A percentile compares a stretch with the other conserved stretches of the same genome.
Evolutionary conservation across 2,329 filamentous ascomycete genomes (phyloP).

Genomic region (Intubia oerlemansii): DNA sequence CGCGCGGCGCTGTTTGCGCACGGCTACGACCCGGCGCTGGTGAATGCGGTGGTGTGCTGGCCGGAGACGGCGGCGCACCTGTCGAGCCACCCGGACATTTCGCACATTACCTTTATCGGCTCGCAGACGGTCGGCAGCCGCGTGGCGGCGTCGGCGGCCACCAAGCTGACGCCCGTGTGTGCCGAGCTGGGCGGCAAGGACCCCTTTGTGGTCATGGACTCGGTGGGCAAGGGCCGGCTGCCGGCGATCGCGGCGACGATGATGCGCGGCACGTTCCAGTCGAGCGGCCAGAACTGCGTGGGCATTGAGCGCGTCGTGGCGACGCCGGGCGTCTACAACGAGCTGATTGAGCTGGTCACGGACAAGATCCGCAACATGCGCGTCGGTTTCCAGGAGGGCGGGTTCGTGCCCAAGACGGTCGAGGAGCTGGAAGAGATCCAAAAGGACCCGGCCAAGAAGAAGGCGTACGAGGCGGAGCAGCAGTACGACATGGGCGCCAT

Average conservation of each 20-base stretch:
- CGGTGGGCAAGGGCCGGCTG: conserved; percentile 37
- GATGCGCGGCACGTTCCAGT: conserved; percentile 85
- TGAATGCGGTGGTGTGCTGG: conserved; percentile 78
- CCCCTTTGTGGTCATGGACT: conserved; percentile 73
- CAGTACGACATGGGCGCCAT: conserved; percentile 71
- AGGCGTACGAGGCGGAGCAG: neutral
- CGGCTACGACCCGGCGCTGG: conserved; percentile 59
- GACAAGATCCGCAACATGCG: conserved; percentile 55
- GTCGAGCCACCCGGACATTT: conserved; percentile 65
- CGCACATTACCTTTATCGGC: conserved; percentile 91
- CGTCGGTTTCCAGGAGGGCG: conserved; percentile 34
- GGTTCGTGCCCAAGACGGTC: neutral
- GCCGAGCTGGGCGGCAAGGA: conserved; percentile 94
- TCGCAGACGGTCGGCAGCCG: conserved; percentile 70
- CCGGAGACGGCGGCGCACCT: conserved; percentile 61
- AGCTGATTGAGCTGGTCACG: conserved; percentile 46
- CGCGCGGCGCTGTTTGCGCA: conserved; percentile 62
- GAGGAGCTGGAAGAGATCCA: neutral
- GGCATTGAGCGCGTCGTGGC: conserved; percentile 87
- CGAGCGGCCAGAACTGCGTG: conserved; percentile 91
- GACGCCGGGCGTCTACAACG: conserved; percentile 52
- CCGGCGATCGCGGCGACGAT: conserved; percentile 59
- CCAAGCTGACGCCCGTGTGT: conserved; percentile 66
- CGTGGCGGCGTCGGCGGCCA: conserved; percentile 71
- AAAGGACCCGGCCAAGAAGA: no score